Base-by-base conservation (phyloP, 192 early-diverging fungal genomes). In the Coemansia sp. region DNA sequence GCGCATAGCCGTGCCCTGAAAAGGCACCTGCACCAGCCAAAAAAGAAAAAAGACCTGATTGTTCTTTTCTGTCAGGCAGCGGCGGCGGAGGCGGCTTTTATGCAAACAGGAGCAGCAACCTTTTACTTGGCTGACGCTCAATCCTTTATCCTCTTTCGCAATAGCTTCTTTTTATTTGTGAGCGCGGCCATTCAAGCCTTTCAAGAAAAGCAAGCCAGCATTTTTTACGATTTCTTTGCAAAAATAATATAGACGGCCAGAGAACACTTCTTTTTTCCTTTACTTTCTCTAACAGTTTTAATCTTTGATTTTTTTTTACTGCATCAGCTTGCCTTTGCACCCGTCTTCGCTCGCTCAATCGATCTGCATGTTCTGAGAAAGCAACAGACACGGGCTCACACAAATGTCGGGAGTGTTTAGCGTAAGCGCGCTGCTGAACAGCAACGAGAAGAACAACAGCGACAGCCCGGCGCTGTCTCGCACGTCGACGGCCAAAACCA, bases 391-490 rank as follows among this genome's bases (percentile, higher is more conserved):
- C 22, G 18, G 22, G 20, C 31, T 60, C 38, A n/a, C 7, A 12
- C 57, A 36, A 34, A 61, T 61, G 60, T 48, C 60, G 0, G 60
- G 60, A 34, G 42, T 61, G 56, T 71, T 76, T 40, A 76, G 74
- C 38, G 74, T 76, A 45, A 70, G 60, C 61, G 69, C 74, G 48
- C 65, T 76, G 74, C 68, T 76, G 25, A 76, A 76, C 66, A 61
- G 42, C 66, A 57, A 42, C 38, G 32, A 34, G 31, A 56, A 42
- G 36, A 55, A 42, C 50, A 22, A 48, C 33, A 40, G 34, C n/a
- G 66, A 36, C 45, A 29, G 48, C 20, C 48, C 29, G 32, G 29
- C 56, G 56, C 62, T 42, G 11, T 42, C 34, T 17, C 22, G 54
- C 29, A 56, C 29, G 30, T 16, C 54, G 4, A 56, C 29, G 29